Base-by-base conservation (phyloP, 2,329 filamentous ascomycete genomes). In the Orbilia blumenaviensis region DNA sequence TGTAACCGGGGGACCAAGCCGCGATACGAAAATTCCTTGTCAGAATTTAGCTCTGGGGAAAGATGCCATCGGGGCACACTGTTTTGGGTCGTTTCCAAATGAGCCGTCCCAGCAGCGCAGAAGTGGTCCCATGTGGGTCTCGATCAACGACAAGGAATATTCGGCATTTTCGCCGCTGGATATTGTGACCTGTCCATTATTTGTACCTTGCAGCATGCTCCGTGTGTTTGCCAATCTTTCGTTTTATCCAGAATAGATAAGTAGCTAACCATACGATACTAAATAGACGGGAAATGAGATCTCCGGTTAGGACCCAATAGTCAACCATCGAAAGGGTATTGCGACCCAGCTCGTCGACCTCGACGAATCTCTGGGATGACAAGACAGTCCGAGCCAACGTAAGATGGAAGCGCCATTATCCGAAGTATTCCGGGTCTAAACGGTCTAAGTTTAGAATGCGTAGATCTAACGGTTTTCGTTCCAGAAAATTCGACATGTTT, bases 71-170 rank as follows among this genome's bases (percentile, higher is more conserved):
- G 54, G n/a, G 56, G 21, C 63, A 68, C 44, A 32, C 69, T 46
- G 71, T 75, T 75, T 66, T 68, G 71, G 64, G 71, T 68, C 56
- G 44, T 75, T 75, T 75, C 64, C 71, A 64, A 75, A 63, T 75
- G 56, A 75, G 64, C 71, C 64, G 71, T 62, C 71, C 71, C 71
- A 75, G 64, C 71, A 44, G 63, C 56, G 9, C 42, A 63, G 44
- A 62, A 21, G 36, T 56, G 48, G 63, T 18, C 32, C 56, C 56
- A 54, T 63, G 71, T 67, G 71, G 71, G 71, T 68, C 63, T 75
- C 23, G 58, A 60, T 66, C 52, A 66, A 52, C 69, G 60, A 63
- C 71, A 75, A 64, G 63, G 71, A 36, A 75, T 56, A 64, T 36
- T 60, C 71, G 71, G 63, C 54, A 62, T 75, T 67, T 64, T 61